Conservation (phyloP, 495 filamentous ascomycete species). For the Neurospora cerealis region DNA sequence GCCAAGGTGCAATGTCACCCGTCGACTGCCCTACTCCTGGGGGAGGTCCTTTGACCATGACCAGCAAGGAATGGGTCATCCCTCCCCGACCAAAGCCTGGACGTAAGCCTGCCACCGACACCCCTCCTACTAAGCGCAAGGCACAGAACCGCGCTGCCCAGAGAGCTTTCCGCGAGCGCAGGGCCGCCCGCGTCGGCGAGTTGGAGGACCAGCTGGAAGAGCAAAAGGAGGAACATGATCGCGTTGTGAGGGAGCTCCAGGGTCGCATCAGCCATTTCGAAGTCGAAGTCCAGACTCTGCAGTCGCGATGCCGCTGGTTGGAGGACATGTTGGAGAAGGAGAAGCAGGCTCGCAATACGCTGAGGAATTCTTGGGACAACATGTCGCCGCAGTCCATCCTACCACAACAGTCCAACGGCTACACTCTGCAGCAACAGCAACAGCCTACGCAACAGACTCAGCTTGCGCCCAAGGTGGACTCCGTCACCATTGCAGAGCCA, state of each 20-base stretch:
- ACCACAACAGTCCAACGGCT: neutral
- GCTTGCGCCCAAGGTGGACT: neutral
- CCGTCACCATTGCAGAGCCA: constrained; percentile 13
- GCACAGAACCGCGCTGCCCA: constrained; percentile 92
- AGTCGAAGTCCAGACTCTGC: constrained; percentile 34
- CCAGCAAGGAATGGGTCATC: constrained; percentile 78
- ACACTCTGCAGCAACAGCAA: constrained; percentile 8
- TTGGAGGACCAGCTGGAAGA: constrained; percentile 75
- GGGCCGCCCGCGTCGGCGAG: constrained; percentile 76
- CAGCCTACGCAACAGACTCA: neutral
- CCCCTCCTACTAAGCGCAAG: constrained; percentile 83
- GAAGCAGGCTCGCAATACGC: constrained; percentile 17
- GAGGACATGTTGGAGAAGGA: constrained; percentile 35
- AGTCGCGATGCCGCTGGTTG: constrained; percentile 29
- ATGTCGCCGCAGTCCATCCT: constrained; percentile 1
- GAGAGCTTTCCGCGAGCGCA: constrained; percentile 77
- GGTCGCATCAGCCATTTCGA: constrained; percentile 36
- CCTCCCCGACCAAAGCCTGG: constrained; percentile 88
- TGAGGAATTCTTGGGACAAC: constrained; percentile 11
- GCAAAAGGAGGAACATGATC: constrained; percentile 39
- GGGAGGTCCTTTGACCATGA: constrained; percentile 37
- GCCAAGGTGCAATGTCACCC: constrained; percentile 14
- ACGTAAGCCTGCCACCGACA: constrained; percentile 83
- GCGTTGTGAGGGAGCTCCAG: constrained; percentile 33
- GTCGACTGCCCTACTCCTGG: constrained; percentile 13